Percentiles rank a stretch among this genome's conserved stretches.
Evolutionary conservation across 176 grass and related monocot species (phyloP).

Genomic region (Cenchrus purpureus): DNA sequence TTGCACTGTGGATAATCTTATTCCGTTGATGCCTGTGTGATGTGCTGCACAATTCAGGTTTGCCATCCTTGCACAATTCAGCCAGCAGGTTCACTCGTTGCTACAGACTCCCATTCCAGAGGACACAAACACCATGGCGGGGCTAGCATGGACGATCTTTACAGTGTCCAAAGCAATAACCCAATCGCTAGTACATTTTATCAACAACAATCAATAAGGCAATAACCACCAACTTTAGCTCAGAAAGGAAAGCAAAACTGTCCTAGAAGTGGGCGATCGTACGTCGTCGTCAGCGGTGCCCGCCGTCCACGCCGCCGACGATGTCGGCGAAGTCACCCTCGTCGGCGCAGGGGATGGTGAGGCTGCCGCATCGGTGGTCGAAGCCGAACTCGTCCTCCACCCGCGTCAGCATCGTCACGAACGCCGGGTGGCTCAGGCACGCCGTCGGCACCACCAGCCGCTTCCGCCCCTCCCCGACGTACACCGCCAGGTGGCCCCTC

Average conservation of each 20-base stretch:
- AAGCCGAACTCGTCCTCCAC: slow-evolving; percentile 72
- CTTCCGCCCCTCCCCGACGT: slow-evolving; percentile 57
- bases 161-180: neutral
- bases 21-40: no score
- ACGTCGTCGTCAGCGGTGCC: neutral
- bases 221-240: no score
- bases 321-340: slow-evolving; percentile 47
- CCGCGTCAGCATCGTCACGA: slow-evolving; percentile 51
- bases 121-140: neutral
- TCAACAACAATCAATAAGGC: no score
- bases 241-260: neutral
- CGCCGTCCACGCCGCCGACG: slow-evolving; percentile 9
- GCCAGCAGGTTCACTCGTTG: neutral
- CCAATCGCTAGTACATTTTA: no score
- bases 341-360: slow-evolving; percentile 54
- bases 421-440: slow-evolving; percentile 57
- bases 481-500: slow-evolving; percentile 57
- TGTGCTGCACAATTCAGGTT: neutral
- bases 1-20: no score
- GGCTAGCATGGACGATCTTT: neutral
- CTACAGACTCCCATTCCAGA: neutral
- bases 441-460: slow-evolving; percentile 60
- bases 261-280: neutral
- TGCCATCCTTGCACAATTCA: neutral
- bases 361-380: slow-evolving; percentile 54